Evolutionary conservation across 106 monocot genomes (phyloP), one percentile per base, ranked within the genome.

Genomic region (Phalaenopsis equestris): DNA sequence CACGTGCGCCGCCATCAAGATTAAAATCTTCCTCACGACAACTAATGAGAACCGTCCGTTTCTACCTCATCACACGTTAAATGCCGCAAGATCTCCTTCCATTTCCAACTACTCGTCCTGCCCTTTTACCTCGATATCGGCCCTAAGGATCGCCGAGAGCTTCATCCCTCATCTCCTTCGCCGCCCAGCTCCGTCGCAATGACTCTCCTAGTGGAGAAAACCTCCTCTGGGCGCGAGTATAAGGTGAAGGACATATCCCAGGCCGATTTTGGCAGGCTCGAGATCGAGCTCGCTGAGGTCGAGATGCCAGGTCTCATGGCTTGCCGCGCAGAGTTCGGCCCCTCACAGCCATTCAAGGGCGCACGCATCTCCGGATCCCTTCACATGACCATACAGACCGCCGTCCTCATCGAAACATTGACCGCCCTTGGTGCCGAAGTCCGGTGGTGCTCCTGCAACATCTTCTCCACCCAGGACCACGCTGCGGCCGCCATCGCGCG

Each of bases 211-310:
- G 90, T 91, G 39, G 92, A 94, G 90, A 94, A 92, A 87, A 94
- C 92, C 9, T 80, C 87, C 23, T 85, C 88, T 11, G 94, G 94
- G 1, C 83, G 90, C 55, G 92, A 94, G 88, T 94, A 92, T 85
- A 92, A 92, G 94, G 91, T 94, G 57, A 92, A 90, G 92, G 94
- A 94, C 82, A 82, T 92, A 48, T 87, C 91, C 42, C 92, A 92
- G 88, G 92, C 94, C 30, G 91, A 94, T 88, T 92, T 94, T 80
- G 94, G 94, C 41, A 86, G 94, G 17, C 92, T 92, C 73, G 94
- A 94, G 92, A 92, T 94, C 85, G 94, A 94, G 78, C 92, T 94
- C 67, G 92, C 94, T 67, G 94, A 92, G 90, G 94, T 94, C n/a
- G 94, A 94, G 88, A 94, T 94, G 94, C 94, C 94, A 17, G 94